phyloP scores from a whole-genome alignment of 1,284 basidiomycete genomes.

The Marasmius tenuissimus region DNA sequence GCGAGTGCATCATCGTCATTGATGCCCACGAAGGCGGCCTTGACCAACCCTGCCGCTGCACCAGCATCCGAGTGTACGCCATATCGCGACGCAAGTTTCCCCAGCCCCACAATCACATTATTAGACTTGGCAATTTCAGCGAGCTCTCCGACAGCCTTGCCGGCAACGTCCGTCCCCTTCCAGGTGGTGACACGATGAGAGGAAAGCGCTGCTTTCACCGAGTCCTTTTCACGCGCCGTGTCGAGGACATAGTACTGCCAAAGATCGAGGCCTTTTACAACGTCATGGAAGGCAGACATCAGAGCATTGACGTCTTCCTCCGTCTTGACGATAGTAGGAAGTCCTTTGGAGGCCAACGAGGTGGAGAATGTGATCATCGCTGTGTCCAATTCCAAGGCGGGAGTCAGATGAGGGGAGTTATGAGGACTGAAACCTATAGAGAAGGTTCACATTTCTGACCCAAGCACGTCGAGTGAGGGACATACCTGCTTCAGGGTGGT shows the following conservation, averaged over 20 bases:
- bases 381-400: conserved; percentile 86
- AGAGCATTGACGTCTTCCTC: conserved; percentile 70
- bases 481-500: conserved; percentile 92
- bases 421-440: conserved; percentile 78
- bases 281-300: conserved; percentile 59
- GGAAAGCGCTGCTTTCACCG: conserved; percentile 51
- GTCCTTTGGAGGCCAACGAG: conserved; percentile 60
- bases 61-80: conserved; percentile 61
- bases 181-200: conserved; percentile 48
- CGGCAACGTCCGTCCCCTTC: conserved; percentile 54
- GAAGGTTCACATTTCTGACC: conserved; percentile 12
- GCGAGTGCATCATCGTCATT: conserved; percentile 55
- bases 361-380: conserved; percentile 81
- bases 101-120: conserved; percentile 57
- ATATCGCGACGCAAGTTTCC: conserved; percentile 66
- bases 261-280: conserved; percentile 66
- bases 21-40: conserved; percentile 64
- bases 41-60: conserved; percentile 67
- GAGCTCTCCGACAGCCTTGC: conserved; percentile 67
- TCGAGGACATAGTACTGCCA: conserved; percentile 95
- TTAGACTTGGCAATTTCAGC: conserved; percentile 60
- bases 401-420: conserved; percentile 87
- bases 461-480: conserved; percentile 7
- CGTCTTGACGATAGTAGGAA: conserved; percentile 70
- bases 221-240: conserved; percentile 54